phyloP scores from a whole-genome alignment of 148 eudicot species.

The Spergularia marina region DNA sequence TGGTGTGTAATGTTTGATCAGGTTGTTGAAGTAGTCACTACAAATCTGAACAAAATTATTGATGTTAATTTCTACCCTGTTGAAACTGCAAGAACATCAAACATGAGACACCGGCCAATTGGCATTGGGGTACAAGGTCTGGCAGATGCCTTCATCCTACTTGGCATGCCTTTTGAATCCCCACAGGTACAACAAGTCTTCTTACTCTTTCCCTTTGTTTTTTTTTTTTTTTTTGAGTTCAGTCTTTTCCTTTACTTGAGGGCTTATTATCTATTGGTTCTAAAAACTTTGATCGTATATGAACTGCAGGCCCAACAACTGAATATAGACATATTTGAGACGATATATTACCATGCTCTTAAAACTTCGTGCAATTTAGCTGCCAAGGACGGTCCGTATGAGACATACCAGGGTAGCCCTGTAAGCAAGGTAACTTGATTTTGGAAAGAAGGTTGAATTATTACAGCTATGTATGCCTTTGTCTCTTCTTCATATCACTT shows the following conservation, averaged over 20 bases:
- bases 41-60: slow-evolving; percentile 77
- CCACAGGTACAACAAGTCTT: slow-evolving; percentile 34
- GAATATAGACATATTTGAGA: slow-evolving; percentile 90
- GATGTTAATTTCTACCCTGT: slow-evolving; percentile 84
- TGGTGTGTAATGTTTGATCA: slow-evolving; percentile 24
- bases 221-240: too few relatives aligned
- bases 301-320: slow-evolving; percentile 56
- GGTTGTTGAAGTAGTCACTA: slow-evolving; percentile 63
- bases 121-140: slow-evolving; percentile 95
- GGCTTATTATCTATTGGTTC: too few relatives aligned
- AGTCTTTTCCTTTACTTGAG: too few relatives aligned
- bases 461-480: too few relatives aligned
- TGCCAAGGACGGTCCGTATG: slow-evolving; percentile 71
- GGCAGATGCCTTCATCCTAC: slow-evolving; percentile 87
- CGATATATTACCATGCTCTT: slow-evolving; percentile 77
- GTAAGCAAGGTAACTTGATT: slow-evolving; percentile 62
- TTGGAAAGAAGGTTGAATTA: neutral
- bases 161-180: slow-evolving; percentile 95
- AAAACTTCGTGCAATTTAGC: slow-evolving; percentile 80
- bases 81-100: slow-evolving; percentile 81
- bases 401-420: slow-evolving; percentile 73
- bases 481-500: neutral
- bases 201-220: too few relatives aligned
- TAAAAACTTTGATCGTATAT: too few relatives aligned
- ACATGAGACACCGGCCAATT: slow-evolving; percentile 78